Percentiles rank a stretch among this genome's conserved stretches.
These are phyloP conservation scores for Gnaphalium uliginosum DNA, from an alignment of 129 eudicot genomes.

Conservation along the genomic window DNA sequence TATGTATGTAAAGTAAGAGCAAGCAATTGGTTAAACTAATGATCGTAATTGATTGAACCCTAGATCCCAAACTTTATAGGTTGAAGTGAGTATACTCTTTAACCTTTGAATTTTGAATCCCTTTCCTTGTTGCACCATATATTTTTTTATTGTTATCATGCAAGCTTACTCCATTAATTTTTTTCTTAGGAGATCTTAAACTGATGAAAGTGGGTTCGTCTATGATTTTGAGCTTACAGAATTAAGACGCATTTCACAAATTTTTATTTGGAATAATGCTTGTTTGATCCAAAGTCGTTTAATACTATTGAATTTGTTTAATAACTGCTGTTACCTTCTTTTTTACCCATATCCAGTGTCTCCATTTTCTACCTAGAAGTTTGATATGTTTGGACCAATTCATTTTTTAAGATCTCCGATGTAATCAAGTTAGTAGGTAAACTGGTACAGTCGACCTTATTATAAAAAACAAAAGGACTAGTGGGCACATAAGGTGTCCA, in stretches of 20 bases:
- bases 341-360: not conserved
- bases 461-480: not conserved
- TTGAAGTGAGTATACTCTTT: conserved; percentile 8
- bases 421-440: not conserved
- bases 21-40: conserved; percentile 16
- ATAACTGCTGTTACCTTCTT: not conserved
- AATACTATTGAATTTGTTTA: not conserved
- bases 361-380: not conserved
- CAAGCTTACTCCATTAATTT: not conserved
- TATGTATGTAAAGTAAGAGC: not conserved
- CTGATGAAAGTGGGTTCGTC: not conserved
- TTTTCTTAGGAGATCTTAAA: not conserved
- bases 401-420: not conserved
- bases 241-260: not conserved
- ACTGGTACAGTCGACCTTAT: not conserved
- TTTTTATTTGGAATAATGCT: not conserved
- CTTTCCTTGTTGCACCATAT: not conserved
- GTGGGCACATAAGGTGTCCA: not conserved
- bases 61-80: not conserved
- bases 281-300: not conserved
- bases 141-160: conserved; percentile 8
- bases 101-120: conserved; percentile 7
- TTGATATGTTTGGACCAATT: not conserved
- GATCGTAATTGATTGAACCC: conserved; percentile 5
- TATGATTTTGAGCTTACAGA: not conserved